Evolutionary conservation across 2,329 filamentous ascomycete genomes (phyloP).

Genomic region (Biscogniauxia sp.): DNA sequence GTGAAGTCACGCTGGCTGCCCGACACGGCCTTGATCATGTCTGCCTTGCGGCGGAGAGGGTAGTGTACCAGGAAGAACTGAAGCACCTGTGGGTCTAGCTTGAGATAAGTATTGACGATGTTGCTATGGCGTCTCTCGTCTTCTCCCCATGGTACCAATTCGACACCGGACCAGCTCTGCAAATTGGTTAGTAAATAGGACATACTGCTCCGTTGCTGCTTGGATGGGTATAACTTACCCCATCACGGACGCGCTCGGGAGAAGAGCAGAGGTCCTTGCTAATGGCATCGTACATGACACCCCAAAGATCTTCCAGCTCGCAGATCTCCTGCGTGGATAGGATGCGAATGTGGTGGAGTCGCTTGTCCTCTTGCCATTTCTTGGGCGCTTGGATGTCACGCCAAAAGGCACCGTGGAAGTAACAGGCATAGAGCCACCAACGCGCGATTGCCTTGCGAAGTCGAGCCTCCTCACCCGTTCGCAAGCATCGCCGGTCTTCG

Average conservation of each 20-base stretch:
- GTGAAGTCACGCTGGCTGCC: slow-evolving; percentile 42
- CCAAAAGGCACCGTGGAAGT: slow-evolving; percentile 48
- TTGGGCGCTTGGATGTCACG: slow-evolving; percentile 20
- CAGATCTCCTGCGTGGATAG: slow-evolving; percentile 28
- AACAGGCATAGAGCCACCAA: slow-evolving; percentile 54
- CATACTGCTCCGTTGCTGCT: not conserved
- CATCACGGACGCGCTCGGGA: slow-evolving; percentile 19
- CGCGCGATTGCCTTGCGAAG: slow-evolving; percentile 50
- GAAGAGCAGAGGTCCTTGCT: slow-evolving; percentile 32
- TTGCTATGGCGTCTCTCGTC: slow-evolving; percentile 28
- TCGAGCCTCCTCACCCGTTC: slow-evolving; percentile 41
- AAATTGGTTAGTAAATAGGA: slow-evolving; percentile 11
- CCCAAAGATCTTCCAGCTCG: slow-evolving; percentile 28
- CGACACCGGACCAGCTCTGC: slow-evolving; percentile 16
- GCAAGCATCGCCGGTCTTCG: slow-evolving; percentile 44
- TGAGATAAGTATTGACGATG: slow-evolving; percentile 41
- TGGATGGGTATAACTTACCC: slow-evolving; percentile 17
- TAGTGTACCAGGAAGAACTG: slow-evolving; percentile 47
- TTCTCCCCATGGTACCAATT: slow-evolving; percentile 29
- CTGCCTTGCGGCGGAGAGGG: slow-evolving; percentile 44
- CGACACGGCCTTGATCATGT: slow-evolving; percentile 43
- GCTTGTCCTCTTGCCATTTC: slow-evolving; percentile 22
- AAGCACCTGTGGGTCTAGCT: slow-evolving; percentile 49
- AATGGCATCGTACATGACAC: slow-evolving; percentile 21
- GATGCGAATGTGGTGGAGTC: slow-evolving; percentile 28